These are phyloP conservation scores for Catharanthus roseus DNA, from an alignment of 257 asterid species.

Conservation along the genomic window DNA sequence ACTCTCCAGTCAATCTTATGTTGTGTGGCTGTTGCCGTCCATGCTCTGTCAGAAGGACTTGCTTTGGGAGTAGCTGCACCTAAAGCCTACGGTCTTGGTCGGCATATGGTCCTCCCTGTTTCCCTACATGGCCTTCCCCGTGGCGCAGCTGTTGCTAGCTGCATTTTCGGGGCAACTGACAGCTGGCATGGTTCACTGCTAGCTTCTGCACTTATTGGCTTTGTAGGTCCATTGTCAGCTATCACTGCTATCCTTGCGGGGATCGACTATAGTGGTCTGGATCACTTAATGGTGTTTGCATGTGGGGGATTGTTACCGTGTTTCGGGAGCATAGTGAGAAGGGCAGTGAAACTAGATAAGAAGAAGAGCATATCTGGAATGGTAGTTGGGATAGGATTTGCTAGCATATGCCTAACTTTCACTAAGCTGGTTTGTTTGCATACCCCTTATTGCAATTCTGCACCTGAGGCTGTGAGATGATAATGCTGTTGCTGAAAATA, in stretches of 20 bases:
- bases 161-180: constrained; percentile 80
- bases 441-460: constrained; percentile 95
- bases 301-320: constrained; percentile 93
- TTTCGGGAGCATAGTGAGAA: constrained; percentile 54
- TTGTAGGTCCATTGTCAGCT: constrained; percentile 82
- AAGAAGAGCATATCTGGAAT: constrained; percentile 62
- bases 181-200: constrained; percentile 85
- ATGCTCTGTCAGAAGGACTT: constrained; percentile 89
- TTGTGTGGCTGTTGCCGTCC: constrained; percentile 71
- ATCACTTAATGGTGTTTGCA: constrained; percentile 78
- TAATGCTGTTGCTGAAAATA: neutral
- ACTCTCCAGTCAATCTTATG: constrained; percentile 76
- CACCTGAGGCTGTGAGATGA: constrained; percentile 98
- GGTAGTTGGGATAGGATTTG: constrained; percentile 47
- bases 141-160: constrained; percentile 97
- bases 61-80: constrained; percentile 99
- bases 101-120: constrained; percentile 95
- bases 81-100: constrained; percentile 89
- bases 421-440: constrained; percentile 94
- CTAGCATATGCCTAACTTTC: constrained; percentile 59
- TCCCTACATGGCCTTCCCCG: constrained; percentile 93
- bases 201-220: constrained; percentile 74
- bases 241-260: constrained; percentile 84
- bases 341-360: constrained; percentile 65
- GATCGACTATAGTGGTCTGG: constrained; percentile 84